Evolutionary conservation across 2,329 filamentous ascomycete species (phyloP), one percentile per base, ranked within the genome.

Genomic region (Ploettnerulaceae sp.): DNA sequence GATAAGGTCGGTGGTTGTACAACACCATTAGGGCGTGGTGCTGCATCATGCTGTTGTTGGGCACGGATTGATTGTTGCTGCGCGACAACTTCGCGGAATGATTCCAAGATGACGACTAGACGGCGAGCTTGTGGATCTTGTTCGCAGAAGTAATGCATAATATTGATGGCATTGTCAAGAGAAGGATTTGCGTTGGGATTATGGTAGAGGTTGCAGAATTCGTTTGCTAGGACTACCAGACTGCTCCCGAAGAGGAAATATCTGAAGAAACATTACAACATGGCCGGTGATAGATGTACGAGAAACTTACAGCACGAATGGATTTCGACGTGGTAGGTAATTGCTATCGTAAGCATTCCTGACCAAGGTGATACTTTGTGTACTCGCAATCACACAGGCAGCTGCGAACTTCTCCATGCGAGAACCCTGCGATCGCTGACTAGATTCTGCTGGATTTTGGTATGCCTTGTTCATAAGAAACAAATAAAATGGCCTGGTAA

Each of bases 401-500:
- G 73, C 69, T 5, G 73, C 73, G 46, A 76, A 71, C 31, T 62
- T 69, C 24, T 71, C 68, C 59, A 73, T 68, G 22, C 61, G 64
- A 58, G 15, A 62, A 2, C 57, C 62, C 41, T 63, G 57, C 44
- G 54, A 48, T 54, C 60, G 62, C 33, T 57, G 58, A 34, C 51
- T 51, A 40, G 58, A 45, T 47, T 66, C 55, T 42, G 59, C 42
- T 37, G 61, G 56, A 47, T 67, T 59, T 49, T 54, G 45, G 51
- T 69, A 67, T 3, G 66, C 64, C 39, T 69, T 61, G 42, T 70
- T 77, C 31, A 81, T 67, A 9, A 80, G 69, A 47, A 74, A 76
- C 11, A 83, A 64, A 48, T 84, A 80, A 59, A 84, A 84, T 0
- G 82, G 81, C 21, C 81, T 70, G 1, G 77, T 81, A 1, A 85